These are phyloP conservation scores for Oryza australiensis DNA, from an alignment of 176 grass and related monocot genomes.

Conservation along the genomic window DNA sequence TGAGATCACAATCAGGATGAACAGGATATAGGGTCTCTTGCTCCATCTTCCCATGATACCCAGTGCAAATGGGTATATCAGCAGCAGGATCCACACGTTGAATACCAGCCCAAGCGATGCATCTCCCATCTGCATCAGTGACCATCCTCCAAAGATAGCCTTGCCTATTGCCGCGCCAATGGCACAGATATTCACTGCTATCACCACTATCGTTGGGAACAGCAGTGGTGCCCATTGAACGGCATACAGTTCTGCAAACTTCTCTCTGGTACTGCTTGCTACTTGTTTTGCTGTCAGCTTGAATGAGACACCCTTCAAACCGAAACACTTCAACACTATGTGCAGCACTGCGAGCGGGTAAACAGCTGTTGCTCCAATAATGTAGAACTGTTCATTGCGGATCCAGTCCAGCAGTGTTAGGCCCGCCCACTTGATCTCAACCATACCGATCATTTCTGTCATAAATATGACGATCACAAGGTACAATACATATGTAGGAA, in stretches of 20 bases:
- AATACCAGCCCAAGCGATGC: slow-evolving; percentile 42
- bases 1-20: slow-evolving; percentile 32
- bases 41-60: slow-evolving; percentile 51
- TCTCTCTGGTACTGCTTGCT: slow-evolving; percentile 32
- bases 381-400: slow-evolving; percentile 66
- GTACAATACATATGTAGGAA: slow-evolving; percentile 49
- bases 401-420: slow-evolving; percentile 49
- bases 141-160: slow-evolving; percentile 43
- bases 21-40: slow-evolving; percentile 45
- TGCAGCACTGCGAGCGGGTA: slow-evolving; percentile 48
- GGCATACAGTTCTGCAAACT: slow-evolving; percentile 43
- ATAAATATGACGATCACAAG: slow-evolving; percentile 41
- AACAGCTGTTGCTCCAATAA: slow-evolving; percentile 51
- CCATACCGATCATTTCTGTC: slow-evolving; percentile 43
- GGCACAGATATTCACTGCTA: slow-evolving; percentile 36
- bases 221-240: slow-evolving; percentile 40
- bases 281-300: slow-evolving; percentile 47
- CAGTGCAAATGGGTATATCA: slow-evolving; percentile 49
- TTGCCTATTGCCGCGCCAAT: slow-evolving; percentile 43
- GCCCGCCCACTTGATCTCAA: slow-evolving; percentile 52
- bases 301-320: slow-evolving; percentile 53
- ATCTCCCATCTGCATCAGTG: slow-evolving; percentile 48
- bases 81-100: slow-evolving; percentile 47
- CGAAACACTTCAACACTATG: slow-evolving; percentile 48
- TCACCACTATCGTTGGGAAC: slow-evolving; percentile 44